Conservation (phyloP, 345 rosid genomes). For the Cardamine occulta region DNA sequence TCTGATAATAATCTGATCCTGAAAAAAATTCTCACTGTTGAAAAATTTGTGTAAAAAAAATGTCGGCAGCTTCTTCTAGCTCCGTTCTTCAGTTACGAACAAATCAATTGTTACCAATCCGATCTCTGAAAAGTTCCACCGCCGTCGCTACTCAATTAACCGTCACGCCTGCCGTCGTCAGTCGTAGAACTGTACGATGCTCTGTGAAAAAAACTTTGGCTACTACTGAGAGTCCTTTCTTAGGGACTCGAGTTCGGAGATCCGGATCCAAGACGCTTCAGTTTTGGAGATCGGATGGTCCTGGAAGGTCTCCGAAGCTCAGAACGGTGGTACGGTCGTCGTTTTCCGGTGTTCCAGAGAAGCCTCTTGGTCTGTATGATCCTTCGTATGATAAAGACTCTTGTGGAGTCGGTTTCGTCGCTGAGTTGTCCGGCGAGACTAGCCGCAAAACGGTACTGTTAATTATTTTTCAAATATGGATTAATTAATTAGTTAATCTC, state of each 20-base stretch:
- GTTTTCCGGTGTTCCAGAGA: conserved; percentile 86
- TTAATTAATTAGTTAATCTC: neutral
- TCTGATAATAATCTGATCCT: conserved; percentile 22
- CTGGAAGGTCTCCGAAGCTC: conserved; percentile 73
- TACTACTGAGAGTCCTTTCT: conserved; percentile 50
- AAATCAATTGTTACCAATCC: conserved; percentile 32
- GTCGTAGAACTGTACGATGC: conserved; percentile 48
- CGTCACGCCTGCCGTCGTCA: conserved; percentile 31
- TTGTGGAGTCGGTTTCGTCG: conserved; percentile 98
- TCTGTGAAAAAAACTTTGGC: conserved; percentile 39
- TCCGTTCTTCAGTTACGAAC: conserved; percentile 50
- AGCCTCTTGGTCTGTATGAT: conserved; percentile 95
- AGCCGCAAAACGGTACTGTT: conserved; percentile 83
- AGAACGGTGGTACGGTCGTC: conserved; percentile 67
- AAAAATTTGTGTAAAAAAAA: conserved; percentile 29
- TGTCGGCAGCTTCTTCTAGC: conserved; percentile 60
- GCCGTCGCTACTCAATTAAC: conserved; percentile 43
- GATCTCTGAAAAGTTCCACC: conserved; percentile 41
- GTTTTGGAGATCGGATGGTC: conserved; percentile 83
- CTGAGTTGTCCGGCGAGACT: conserved; percentile 83
- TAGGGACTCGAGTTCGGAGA: conserved; percentile 56
- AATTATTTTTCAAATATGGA: neutral
- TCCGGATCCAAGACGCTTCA: conserved; percentile 63
- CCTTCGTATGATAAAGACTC: conserved; percentile 95
- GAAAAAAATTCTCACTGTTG: neutral